Base-by-base conservation (phyloP, 2,329 filamentous ascomycete genomes). In the Aschersonia sp. region DNA sequence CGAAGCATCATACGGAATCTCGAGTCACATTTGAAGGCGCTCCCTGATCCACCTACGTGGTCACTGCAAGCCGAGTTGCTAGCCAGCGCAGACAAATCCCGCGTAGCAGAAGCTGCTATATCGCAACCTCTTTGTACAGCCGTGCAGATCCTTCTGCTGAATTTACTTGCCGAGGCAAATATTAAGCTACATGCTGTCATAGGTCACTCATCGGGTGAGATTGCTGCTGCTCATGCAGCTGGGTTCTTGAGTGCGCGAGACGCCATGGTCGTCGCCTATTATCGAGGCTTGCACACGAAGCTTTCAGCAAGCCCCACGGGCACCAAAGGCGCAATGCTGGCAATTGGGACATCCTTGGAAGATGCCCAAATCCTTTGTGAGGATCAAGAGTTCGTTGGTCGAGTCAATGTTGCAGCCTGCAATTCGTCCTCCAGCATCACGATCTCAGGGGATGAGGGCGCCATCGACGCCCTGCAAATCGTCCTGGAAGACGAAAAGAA, bases 121-220 rank as follows among this genome's bases (percentile, higher is more conserved):
- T 48, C 49, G 0, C 64, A 67, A 48, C 56, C 66, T 1, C 32
- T 62, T 3, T 66, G 60, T 47, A 65, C 62, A 5, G 56, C 56
- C 2, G 46, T 62, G 11, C 70, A 73, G 52, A 54, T 73, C 7
- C 66, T 56, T 1, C 53, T 72, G 1, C 59, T 68, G 0, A 60
- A 67, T 6, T 54, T 68, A 1, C 57, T 71, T 4, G 44, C 43
- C 1, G 50, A 49, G 5, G 58, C 57, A 45, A 58, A 61, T 6
- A 51, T 69, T 22, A 41, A 37, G 4, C 60, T 64, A 0, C 39
- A 52, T n/a, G 59, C 55, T 2, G 61, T 64, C 4, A 58, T 66
- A 6, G 67, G 66, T 4, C 67, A 70, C 49, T 67, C 64, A 0
- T 61, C 57, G 3, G 67, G 67, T 1, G 67, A 69, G 50, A 66